Evolutionary conservation across 192 early-diverging fungal genomes (phyloP), one percentile per base, ranked within the genome.

Genomic region (Phlyctochytrium arcticum): DNA sequence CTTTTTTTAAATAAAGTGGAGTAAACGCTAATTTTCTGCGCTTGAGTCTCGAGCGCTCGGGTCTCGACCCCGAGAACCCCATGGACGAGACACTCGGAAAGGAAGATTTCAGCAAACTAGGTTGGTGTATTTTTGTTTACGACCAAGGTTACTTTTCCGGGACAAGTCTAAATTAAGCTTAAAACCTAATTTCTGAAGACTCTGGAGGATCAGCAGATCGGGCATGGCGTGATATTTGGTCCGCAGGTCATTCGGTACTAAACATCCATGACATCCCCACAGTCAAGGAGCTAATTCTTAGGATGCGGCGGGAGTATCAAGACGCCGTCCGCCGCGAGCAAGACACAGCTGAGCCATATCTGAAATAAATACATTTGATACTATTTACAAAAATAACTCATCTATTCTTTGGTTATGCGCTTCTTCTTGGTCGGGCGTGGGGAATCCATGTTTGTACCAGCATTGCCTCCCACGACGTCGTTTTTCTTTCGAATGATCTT

Each of bases 401-500:
- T n/a, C n/a, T n/a, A n/a, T n/a, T n/a, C n/a, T n/a, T n/a, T n/a
- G n/a, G n/a, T n/a, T n/a, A n/a, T n/a, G n/a, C n/a, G n/a, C n/a
- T n/a, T n/a, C n/a, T n/a, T n/a, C n/a, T n/a, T n/a, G n/a, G n/a
- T n/a, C n/a, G n/a, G n/a, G n/a, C n/a, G n/a, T n/a, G n/a, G n/a
- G n/a, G n/a, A n/a, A n/a, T n/a, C n/a, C n/a, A n/a, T n/a, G n/a
- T n/a, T n/a, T n/a, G n/a, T n/a, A n/a, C n/a, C n/a, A n/a, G n/a
- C n/a, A n/a, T n/a, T n/a, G n/a, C n/a, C n/a, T n/a, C n/a, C n/a
- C n/a, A n/a, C n/a, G n/a, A n/a, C n/a, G n/a, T n/a, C n/a, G n/a
- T n/a, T n/a, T n/a, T 90, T 90, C 60, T 83, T 83, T 69, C 79
- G 76, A 56, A 86, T 83, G 42, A 84, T 78, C 63, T 81, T 65